phyloP scores from a whole-genome alignment of 192 early-diverging fungal species.

The Backusella liffmaniae region DNA sequence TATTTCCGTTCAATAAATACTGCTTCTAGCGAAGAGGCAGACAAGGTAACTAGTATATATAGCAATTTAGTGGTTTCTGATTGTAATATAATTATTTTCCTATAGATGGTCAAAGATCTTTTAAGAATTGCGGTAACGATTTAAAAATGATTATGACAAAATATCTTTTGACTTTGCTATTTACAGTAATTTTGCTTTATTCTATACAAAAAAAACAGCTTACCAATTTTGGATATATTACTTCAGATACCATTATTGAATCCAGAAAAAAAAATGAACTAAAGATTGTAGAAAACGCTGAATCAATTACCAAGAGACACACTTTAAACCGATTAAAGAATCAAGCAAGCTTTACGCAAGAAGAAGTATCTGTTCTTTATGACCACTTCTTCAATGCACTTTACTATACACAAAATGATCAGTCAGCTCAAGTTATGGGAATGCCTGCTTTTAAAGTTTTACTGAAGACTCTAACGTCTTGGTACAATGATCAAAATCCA shows the following conservation, averaged over 20 bases:
- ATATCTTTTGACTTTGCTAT: not conserved
- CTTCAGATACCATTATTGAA: constrained; percentile 59
- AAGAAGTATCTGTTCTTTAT: constrained; percentile 72
- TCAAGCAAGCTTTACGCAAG: constrained; percentile 64
- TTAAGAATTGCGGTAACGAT: constrained; percentile 64
- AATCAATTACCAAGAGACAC: constrained; percentile 78
- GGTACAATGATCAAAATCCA: constrained; percentile 23
- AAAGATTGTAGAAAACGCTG: constrained; percentile 74
- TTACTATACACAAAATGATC: constrained; percentile 55
- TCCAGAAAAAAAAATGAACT: constrained; percentile 72
- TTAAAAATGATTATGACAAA: not conserved
- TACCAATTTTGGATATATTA: constrained; percentile 76
- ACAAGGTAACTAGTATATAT: not conserved
- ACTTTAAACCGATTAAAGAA: constrained; percentile 65
- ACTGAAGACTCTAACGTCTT: constrained; percentile 52
- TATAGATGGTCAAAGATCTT: constrained; percentile 80
- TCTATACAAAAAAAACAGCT: constrained; percentile 41
- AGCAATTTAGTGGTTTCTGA: not conserved
- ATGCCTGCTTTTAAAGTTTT: constrained; percentile 63
- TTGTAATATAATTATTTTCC: not conserved
- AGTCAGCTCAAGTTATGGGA: constrained; percentile 39
- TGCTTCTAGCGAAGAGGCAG: constrained; percentile 17
- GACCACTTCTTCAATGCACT: constrained; percentile 73
- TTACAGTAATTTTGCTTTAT: not conserved
- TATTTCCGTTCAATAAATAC: constrained; percentile 84